phyloP scores from a whole-genome alignment of 2,329 filamentous ascomycete genomes.

The Arthroderma sp. region DNA sequence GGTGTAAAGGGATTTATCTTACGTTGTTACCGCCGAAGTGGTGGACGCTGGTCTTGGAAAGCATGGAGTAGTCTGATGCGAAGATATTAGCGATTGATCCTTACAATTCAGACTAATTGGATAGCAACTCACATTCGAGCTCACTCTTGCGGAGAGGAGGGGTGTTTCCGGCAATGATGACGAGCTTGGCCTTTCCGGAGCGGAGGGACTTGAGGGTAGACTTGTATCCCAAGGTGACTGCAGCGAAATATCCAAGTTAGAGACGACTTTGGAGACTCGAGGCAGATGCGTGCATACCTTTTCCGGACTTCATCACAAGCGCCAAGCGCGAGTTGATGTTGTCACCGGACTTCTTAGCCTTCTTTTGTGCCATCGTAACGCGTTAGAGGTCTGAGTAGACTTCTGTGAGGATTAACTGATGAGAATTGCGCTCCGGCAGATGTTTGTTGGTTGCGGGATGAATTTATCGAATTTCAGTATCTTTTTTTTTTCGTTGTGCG shows the following conservation, averaged over 20 bases:
- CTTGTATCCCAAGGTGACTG: slow-evolving; percentile 83
- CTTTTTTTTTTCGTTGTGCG: too few species aligned
- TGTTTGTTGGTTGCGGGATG: not conserved
- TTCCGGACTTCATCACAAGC: slow-evolving; percentile 54
- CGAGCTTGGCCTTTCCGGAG: slow-evolving; percentile 94
- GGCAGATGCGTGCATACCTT: slow-evolving; percentile 29
- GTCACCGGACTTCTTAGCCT: slow-evolving; percentile 70
- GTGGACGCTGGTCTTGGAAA: slow-evolving; percentile 89
- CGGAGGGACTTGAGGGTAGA: slow-evolving; percentile 81
- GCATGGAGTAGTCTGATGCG: slow-evolving; percentile 60
- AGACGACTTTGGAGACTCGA: not conserved
- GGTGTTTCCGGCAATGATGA: slow-evolving; percentile 92
- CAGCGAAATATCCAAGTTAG: not conserved
- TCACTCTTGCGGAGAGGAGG: slow-evolving; percentile 96
- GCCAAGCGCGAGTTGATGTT: slow-evolving; percentile 60
- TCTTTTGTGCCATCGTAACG: slow-evolving; percentile 15
- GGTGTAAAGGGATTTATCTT: slow-evolving; percentile 38
- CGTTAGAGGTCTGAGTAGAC: not conserved
- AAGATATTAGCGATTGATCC: not conserved
- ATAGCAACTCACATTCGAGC: slow-evolving; percentile 55
- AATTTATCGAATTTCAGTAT: too few species aligned
- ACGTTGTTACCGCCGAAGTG: slow-evolving; percentile 99
- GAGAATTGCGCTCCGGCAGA: not conserved
- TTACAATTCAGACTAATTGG: not conserved
- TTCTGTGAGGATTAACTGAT: not conserved